Conservation (phyloP, 2,329 filamentous ascomycete genomes). For the Neospermospora avenae region DNA sequence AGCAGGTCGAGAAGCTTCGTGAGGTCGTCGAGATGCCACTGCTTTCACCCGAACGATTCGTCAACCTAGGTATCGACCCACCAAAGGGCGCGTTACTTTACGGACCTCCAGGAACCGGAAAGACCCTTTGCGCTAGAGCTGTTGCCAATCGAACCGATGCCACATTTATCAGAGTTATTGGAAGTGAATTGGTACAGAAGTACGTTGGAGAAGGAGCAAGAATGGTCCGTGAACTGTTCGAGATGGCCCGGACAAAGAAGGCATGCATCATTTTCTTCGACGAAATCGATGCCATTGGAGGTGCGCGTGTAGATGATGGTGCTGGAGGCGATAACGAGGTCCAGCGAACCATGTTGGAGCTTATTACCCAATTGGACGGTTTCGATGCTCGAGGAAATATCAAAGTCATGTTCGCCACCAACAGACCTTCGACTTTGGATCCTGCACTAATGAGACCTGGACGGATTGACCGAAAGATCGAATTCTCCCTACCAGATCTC, state of each 20-base stretch:
- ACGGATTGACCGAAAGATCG: constrained; percentile 97
- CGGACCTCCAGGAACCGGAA: constrained; percentile 96
- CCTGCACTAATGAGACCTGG: constrained; percentile 96
- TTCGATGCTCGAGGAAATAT: constrained; percentile 97
- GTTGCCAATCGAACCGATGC: constrained; percentile 98
- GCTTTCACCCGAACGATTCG: constrained; percentile 92
- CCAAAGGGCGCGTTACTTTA: constrained; percentile 97
- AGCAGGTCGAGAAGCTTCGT: constrained; percentile 97
- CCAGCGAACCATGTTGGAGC: constrained; percentile 94
- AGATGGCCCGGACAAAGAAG: constrained; percentile 99
- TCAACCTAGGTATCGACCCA: constrained; percentile 97
- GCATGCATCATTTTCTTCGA: constrained; percentile 99
- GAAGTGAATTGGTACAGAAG: constrained; percentile 96
- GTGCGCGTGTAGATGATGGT: constrained; percentile 93
- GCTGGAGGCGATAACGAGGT: constrained; percentile 97
- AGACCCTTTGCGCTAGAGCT: constrained; percentile 94
- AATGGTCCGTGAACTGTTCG: constrained; percentile 98
- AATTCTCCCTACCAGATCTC: constrained; percentile 95
- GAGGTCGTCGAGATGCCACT: constrained; percentile 99
- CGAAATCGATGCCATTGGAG: constrained; percentile 94
- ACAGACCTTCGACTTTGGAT: constrained; percentile 90
- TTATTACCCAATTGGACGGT: constrained; percentile 94
- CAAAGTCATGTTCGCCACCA: constrained; percentile 99
- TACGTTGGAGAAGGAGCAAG: constrained; percentile 97
- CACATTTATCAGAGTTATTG: constrained; percentile 98